Base-by-base conservation (phyloP, 345 rosid species). In the Bruguiera sexangula region DNA sequence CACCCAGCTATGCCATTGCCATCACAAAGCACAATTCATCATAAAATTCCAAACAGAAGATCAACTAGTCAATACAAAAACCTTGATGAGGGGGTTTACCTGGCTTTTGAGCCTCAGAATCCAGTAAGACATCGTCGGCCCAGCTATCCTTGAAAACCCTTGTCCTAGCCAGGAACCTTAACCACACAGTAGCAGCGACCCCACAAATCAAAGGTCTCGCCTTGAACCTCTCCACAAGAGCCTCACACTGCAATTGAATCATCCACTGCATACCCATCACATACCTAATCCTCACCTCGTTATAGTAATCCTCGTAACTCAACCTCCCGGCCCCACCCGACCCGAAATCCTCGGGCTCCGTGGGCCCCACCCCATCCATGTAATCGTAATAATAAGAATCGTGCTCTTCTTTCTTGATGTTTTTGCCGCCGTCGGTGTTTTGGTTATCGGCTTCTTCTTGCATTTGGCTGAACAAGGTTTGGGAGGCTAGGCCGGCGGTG, bases 231-330 rank as follows among this genome's bases (percentile, higher is more conserved):
- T 82, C 83, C 27, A 85, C 93, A 67, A 93, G 73, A 19, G 89
- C 87, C 81, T 85, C 93, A 46, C 93, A 90, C 56, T 93, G 96
- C 67, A 73, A 75, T 74, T 85, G 86, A 70, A 93, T 55, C 88
- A 89, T 87, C 81, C 83, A 66, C 73, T 85, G 82, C 81, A 93
- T 29, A 29, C 93, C 91, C 81, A 83, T 72, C 55, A 86, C 87
- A 70, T 90, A 90, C 80, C 89, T 79, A 59, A 82, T 81, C 84
- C 91, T 90, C 20, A 84, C 78, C 79, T 90, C 96, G 6, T 67
- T 65, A 70, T 84, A 87, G 71, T 79, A 93, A 60, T 85, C 89
- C 75, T 87, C 89, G 37, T 78, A 80, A 6, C 76, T 73, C 68
- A 83, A 58, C 73, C 7, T 50, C 65, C 21, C 72, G 22, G 15